These are phyloP conservation scores for Dillenia suffruticosa DNA, from an alignment of 164 flowering plant genomes.

Conservation along the genomic window DNA sequence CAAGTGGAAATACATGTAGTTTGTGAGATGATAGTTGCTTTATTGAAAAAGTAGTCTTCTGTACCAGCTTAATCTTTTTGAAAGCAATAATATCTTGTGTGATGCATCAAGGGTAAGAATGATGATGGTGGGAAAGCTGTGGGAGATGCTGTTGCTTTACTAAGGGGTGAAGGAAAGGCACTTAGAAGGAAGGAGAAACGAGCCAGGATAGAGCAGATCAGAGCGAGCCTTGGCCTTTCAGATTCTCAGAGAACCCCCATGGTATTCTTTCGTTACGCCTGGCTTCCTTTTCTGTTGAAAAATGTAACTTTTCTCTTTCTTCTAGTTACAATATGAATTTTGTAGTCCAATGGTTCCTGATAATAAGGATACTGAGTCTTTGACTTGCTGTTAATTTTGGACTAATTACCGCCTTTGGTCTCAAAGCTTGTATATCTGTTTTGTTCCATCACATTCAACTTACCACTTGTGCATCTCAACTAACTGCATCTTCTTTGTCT, in stretches of 20 bases:
- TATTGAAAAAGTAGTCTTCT: too few relatives aligned
- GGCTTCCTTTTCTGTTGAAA: too few relatives aligned
- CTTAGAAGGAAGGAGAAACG: constrained; percentile 91
- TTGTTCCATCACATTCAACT: neutral
- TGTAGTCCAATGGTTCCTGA: too few relatives aligned
- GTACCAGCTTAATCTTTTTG: too few relatives aligned
- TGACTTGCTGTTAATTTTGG: too few relatives aligned
- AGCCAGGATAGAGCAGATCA: constrained; percentile 86
- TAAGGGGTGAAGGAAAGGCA: constrained; percentile 74
- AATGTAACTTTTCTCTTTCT: neutral
- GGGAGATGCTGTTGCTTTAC: constrained; percentile 84
- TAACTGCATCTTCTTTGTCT: constrained; percentile 7
- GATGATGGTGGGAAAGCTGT: constrained; percentile 30
- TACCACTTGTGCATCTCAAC: neutral
- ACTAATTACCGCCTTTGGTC: too few relatives aligned
- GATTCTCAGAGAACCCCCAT: constrained; percentile 94
- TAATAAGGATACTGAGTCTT: too few relatives aligned
- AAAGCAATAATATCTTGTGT: neutral
- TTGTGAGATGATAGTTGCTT: too few relatives aligned
- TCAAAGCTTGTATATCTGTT: too few relatives aligned
- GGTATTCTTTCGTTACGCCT: constrained; percentile 33
- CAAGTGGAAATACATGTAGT: too few relatives aligned
- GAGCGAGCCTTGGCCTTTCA: constrained; percentile 97
- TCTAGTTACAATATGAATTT: too few relatives aligned
- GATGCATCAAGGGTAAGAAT: constrained; percentile 28